Percentiles rank a stretch among this genome's conserved stretches.
Conservation (phyloP, 192 early-diverging fungal species). For the Backusella sp. region DNA sequence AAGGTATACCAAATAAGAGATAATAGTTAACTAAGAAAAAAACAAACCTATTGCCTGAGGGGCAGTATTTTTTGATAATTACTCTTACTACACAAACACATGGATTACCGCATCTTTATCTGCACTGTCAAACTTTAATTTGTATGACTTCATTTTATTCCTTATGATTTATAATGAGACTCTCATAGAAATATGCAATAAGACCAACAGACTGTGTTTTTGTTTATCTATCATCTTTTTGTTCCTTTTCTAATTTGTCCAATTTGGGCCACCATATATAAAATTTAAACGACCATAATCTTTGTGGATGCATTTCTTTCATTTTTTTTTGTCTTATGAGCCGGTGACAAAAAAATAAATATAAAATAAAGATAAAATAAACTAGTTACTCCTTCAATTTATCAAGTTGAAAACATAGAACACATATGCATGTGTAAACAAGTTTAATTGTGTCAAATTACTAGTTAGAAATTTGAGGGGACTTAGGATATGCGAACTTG, state of each 20-base stretch:
- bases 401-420: background rate
- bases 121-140: background rate
- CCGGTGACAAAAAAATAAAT: background rate
- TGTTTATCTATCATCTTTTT: background rate
- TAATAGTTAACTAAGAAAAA: too few species aligned
- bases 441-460: too few species aligned
- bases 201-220: background rate
- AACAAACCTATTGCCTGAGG: background rate
- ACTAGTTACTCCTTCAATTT: background rate
- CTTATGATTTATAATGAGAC: background rate
- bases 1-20: background rate
- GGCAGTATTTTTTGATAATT: background rate
- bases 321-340: background rate
- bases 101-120: background rate
- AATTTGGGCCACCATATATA: background rate
- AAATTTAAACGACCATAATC: background rate
- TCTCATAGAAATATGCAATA: background rate
- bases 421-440: background rate
- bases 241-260: background rate
- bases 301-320: background rate
- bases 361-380: too few species aligned
- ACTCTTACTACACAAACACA: too few species aligned
- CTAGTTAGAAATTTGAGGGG: too few species aligned
- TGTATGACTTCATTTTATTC: background rate
- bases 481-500: too few species aligned